Base-by-base conservation (phyloP, 495 filamentous ascomycete genomes). In the Penicillium manginii region DNA sequence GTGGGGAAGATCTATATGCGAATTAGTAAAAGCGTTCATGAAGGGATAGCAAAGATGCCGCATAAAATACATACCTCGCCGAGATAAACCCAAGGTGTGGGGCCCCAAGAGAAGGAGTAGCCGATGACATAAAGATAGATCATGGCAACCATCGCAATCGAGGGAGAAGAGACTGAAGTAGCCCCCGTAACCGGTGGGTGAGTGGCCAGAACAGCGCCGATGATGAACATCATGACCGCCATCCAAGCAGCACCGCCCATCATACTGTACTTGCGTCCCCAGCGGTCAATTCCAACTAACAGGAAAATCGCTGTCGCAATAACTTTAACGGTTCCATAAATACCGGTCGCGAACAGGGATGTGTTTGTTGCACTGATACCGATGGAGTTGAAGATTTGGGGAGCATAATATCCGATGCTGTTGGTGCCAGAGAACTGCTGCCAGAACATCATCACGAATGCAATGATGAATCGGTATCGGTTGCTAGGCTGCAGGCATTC, bases 171-270 rank as follows among this genome's bases (percentile, higher is more conserved):
- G 47, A 77, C 68, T 5, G 54, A 56, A 8, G 57, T 63, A 0
- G 62, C 42, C 2, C 66, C 50, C 0, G 66, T 21, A n/a, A 73
- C 55, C 2, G 78, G 78, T 0, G 79, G 80, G 45, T 83, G 50
- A 7, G 72, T 76, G 6, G 69, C 73, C 46, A 79, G 53, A 14
- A 92, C 89, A 31, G 91, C 79, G n/a, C 89, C 89, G 58, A 92
- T 87, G 65, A 92, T 89, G 65, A 89, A 87, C 85, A 91, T 91
- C 69, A 83, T 82, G 11, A 80, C 65, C 7, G 80, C 83, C 77
- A 88, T 88, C 35, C 84, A 88, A 37, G 87, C 80, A 4, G 82
- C 84, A 17, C 89, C 91, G 70, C 83, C 87, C 55, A 91, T 78
- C 37, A 94, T 76, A 60, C 83, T 85, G 32, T 83, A 78, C 35